Evolutionary conservation across 495 filamentous ascomycete species (phyloP).

Genomic region (Friedmanniomyces endolithicus): DNA sequence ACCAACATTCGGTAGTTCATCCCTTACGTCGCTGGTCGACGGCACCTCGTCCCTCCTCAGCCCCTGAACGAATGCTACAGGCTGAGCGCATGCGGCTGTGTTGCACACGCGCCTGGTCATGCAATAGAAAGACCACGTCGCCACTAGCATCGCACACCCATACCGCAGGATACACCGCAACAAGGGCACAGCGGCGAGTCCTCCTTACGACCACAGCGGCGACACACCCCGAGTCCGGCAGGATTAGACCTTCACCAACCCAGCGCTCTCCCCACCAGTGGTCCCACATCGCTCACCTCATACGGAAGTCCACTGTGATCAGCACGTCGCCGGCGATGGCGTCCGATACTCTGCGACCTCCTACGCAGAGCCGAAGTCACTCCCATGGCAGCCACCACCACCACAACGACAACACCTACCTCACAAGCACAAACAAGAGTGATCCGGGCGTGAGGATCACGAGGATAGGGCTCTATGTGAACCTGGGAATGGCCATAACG

Average conservation of each 20-base stretch:
- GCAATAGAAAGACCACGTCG: background rate
- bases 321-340: conserved; percentile 5
- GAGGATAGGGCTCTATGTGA: conserved; percentile 78
- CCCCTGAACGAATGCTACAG: background rate
- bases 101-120: conserved; percentile 8
- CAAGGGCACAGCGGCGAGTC: background rate
- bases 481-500: conserved; percentile 82
- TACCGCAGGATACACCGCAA: background rate
- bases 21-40: conserved; percentile 10
- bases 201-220: background rate
- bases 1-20: background rate
- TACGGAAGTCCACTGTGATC: background rate
- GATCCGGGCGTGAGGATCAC: conserved; percentile 95
- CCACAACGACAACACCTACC: conserved; percentile 69
- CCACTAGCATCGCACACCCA: background rate
- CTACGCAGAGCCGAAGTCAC: conserved; percentile 46
- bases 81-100: conserved; percentile 6
- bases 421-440: conserved; percentile 75
- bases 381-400: conserved; percentile 57
- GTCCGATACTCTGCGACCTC: conserved; percentile 2
- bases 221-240: background rate
- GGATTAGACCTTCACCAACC: background rate
- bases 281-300: conserved; percentile 16
- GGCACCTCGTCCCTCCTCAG: background rate
- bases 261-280: conserved; percentile 17